phyloP scores from a whole-genome alignment of 371 early-diverging fungal genomes.

The Mortierella sp. region DNA sequence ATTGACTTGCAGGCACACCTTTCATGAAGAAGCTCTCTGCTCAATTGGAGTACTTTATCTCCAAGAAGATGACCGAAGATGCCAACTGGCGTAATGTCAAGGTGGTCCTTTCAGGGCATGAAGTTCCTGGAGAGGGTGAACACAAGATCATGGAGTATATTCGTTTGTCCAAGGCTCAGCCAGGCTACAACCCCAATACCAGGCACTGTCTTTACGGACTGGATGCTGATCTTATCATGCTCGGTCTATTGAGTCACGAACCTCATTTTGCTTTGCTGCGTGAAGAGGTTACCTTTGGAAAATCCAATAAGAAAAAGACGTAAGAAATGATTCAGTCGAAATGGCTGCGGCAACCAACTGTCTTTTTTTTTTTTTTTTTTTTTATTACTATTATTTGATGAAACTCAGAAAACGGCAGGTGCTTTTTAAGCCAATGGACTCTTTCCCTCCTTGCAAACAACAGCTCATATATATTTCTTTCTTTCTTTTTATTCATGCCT shows the following conservation, averaged over 20 bases:
- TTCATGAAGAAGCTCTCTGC: slow-evolving; percentile 96
- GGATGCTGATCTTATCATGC: slow-evolving; percentile 99
- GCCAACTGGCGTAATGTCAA: slow-evolving; percentile 89
- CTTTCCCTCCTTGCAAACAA: too few relatives aligned
- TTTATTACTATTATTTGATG: background rate
- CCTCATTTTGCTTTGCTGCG: slow-evolving; percentile 96
- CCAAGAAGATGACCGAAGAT: slow-evolving; percentile 91
- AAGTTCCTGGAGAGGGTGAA: slow-evolving; percentile 99
- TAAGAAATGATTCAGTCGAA: slow-evolving; percentile 32
- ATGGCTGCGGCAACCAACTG: background rate
- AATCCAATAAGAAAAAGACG: slow-evolving; percentile 65
- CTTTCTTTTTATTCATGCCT: too few relatives aligned
- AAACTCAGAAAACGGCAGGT: background rate
- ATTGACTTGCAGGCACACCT: slow-evolving; percentile 76
- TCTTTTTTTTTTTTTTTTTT: background rate
- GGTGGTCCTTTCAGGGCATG: slow-evolving; percentile 95
- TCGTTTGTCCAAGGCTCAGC: slow-evolving; percentile 83
- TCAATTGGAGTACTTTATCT: slow-evolving; percentile 90
- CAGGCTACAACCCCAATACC: slow-evolving; percentile 84
- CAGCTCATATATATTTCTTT: too few relatives aligned
- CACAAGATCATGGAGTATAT: slow-evolving; percentile 99
- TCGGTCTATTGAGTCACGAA: slow-evolving; percentile 95
- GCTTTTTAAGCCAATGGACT: background rate
- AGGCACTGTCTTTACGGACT: slow-evolving; percentile 98
- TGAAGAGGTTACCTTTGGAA: slow-evolving; percentile 95